Percentiles rank a stretch among this genome's conserved stretches.
These are phyloP conservation scores for Candida rishiriensis DNA, from an alignment of 805 yeast genomes.

Conservation along the genomic window DNA sequence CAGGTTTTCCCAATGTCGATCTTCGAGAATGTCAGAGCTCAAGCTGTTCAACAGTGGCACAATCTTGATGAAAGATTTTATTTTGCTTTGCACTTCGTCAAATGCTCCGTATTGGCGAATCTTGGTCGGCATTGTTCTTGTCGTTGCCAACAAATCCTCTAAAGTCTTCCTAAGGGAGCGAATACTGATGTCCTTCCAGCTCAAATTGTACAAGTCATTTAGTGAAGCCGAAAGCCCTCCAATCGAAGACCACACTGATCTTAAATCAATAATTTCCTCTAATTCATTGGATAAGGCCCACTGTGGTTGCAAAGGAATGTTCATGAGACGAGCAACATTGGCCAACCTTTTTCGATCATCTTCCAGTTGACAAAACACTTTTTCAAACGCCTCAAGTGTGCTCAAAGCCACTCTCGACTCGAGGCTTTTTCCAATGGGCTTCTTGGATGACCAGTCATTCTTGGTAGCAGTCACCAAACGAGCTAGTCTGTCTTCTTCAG, in stretches of 20 bases:
- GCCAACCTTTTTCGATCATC: slow-evolving; percentile 18
- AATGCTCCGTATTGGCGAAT: slow-evolving; percentile 68
- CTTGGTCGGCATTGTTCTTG: slow-evolving; percentile 51
- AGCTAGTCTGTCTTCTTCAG: slow-evolving; percentile 35
- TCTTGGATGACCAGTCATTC: slow-evolving; percentile 45
- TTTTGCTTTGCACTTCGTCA: slow-evolving; percentile 45
- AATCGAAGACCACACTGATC: slow-evolving; percentile 60
- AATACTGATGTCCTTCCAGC: slow-evolving; percentile 49
- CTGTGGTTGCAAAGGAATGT: slow-evolving; percentile 26
- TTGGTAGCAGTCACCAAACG: slow-evolving; percentile 28
- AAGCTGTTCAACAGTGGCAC: slow-evolving; percentile 40
- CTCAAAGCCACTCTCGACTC: slow-evolving; percentile 42
- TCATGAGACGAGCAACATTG: slow-evolving; percentile 33
- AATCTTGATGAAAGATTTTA: slow-evolving; percentile 39
- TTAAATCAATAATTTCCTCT: slow-evolving; percentile 53
- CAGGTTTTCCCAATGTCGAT: slow-evolving; percentile 62
- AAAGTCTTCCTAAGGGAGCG: slow-evolving; percentile 41
- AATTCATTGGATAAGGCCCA: slow-evolving; percentile 29
- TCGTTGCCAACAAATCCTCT: slow-evolving; percentile 43
- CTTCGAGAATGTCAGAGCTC: slow-evolving; percentile 51
- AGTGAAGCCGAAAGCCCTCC: slow-evolving; percentile 46
- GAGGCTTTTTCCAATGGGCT: slow-evolving; percentile 41
- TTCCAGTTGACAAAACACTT: slow-evolving; percentile 7
- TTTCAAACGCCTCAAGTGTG: slow-evolving; percentile 27
- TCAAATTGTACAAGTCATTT: slow-evolving; percentile 34